Evolutionary conservation across 345 rosid genomes (phyloP), one percentile per base, ranked within the genome.

Genomic region (Noccaea bulbosa): DNA sequence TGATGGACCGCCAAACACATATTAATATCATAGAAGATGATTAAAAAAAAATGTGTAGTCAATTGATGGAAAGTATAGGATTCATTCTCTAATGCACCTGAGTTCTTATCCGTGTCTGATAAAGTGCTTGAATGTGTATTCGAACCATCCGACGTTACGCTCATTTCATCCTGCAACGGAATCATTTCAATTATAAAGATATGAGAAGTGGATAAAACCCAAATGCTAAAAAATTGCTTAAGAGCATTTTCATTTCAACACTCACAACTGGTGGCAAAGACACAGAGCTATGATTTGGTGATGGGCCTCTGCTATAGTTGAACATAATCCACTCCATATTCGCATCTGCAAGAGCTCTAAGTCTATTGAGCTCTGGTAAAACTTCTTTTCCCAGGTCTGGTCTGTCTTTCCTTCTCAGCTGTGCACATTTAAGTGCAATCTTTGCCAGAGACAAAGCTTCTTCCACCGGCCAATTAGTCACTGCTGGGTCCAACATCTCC

Each of bases 321-420:
- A 64, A 69, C 59, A 73, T 55, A 75, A 73, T 27, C 65, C 73
- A 59, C 14, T 61, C 61, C 83, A 75, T 71, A 58, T 63, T 81
- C 17, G 81, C 85, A 57, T 87, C 89, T 5, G 88, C 92, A 5
- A 81, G 65, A 30, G 84, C 83, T 74, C 93, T 85, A 77, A 93
- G 61, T 65, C 74, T 81, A 11, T 53, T 48, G 22, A 93, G 85
- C 79, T 84, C 87, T 12, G 90, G 88, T 78, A 93, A 77, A 40
- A 91, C 85, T 37, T 65, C 85, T 39, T 77, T 87, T 15, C 83
- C 85, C 3, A 93, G 97, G 77, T 91, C 98, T 17, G 97, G 98
- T 72, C 98, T 77, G 82, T 93, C 97, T 72, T 87, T 91, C 72
- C 90, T 80, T 73, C 96, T 87, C 65, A 91, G 80, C 66, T 89